phyloP scores from a whole-genome alignment of 148 eudicot genomes.

The Simmondsia chinensis region DNA sequence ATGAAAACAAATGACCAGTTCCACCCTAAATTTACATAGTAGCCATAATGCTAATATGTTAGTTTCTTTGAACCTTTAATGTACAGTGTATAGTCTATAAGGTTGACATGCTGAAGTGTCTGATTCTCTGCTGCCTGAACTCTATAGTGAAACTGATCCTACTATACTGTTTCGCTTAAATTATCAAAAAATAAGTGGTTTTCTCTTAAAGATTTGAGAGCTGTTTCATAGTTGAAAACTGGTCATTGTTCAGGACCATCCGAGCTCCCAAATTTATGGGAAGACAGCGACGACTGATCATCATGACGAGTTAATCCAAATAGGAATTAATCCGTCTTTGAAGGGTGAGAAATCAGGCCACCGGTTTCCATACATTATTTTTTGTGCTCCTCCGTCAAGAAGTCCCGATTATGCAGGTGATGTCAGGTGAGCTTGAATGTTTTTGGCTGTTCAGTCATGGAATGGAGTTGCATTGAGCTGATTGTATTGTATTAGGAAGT shows the following conservation, averaged over 20 bases:
- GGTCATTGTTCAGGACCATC: slow-evolving; percentile 47
- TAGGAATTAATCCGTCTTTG: slow-evolving; percentile 56
- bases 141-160: background rate
- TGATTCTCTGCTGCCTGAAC: too few species aligned
- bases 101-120: too few species aligned
- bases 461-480: background rate
- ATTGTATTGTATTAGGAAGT: background rate
- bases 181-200: background rate
- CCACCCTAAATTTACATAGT: too few species aligned
- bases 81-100: too few species aligned
- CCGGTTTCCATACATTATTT: slow-evolving; percentile 65
- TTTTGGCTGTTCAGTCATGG: background rate
- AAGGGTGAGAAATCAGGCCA: slow-evolving; percentile 27
- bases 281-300: slow-evolving; percentile 61
- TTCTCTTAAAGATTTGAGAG: background rate
- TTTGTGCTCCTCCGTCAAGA: slow-evolving; percentile 79
- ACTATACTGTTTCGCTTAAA: background rate
- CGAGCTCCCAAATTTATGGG: slow-evolving; percentile 58
- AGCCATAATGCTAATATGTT: too few species aligned
- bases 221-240: background rate
- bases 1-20: too few species aligned
- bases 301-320: slow-evolving; percentile 56
- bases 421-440: slow-evolving; percentile 35
- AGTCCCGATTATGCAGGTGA: slow-evolving; percentile 66
- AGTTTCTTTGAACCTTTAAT: too few species aligned